Percentiles rank a stretch among this genome's conserved stretches.
phyloP scores from a whole-genome alignment of 2,329 filamentous ascomycete species.

The Chrysoporthe cubensis region DNA sequence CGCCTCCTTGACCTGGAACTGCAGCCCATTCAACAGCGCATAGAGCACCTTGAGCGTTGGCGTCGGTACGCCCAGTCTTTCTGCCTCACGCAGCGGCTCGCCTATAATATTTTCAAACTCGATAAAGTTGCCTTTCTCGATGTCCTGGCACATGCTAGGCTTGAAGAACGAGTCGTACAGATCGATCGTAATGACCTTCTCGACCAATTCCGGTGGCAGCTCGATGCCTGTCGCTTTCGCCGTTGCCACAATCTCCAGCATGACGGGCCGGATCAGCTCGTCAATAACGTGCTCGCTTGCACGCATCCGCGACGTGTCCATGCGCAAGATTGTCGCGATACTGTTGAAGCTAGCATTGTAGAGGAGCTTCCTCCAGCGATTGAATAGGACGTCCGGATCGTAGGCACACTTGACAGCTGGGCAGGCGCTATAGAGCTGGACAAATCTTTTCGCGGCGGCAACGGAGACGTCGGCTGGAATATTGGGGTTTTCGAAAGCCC shows the following conservation, averaged over 20 bases:
- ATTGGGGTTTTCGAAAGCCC: constrained; percentile 49
- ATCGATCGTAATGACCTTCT: constrained; percentile 52
- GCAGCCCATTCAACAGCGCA: constrained; percentile 50
- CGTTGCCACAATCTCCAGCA: constrained; percentile 54
- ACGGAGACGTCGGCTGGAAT: constrained; percentile 35
- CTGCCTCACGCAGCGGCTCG: constrained; percentile 58
- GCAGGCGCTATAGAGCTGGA: constrained; percentile 48
- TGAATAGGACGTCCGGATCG: constrained; percentile 44
- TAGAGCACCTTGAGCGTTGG: constrained; percentile 55
- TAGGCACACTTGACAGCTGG: constrained; percentile 47
- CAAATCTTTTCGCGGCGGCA: constrained; percentile 44
- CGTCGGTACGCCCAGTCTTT: constrained; percentile 50
- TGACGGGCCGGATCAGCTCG: constrained; percentile 53
- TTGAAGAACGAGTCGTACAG: constrained; percentile 52
- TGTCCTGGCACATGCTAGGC: constrained; percentile 59
- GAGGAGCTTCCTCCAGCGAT: constrained; percentile 53
- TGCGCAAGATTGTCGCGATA: constrained; percentile 52
- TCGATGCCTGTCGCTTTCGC: constrained; percentile 48
- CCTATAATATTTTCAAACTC: constrained; percentile 61
- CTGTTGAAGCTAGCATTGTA: constrained; percentile 54
- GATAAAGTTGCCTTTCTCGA: constrained; percentile 57
- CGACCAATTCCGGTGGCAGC: constrained; percentile 47
- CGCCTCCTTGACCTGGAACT: constrained; percentile 50
- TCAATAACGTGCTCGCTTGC: constrained; percentile 48
- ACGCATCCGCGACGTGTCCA: constrained; percentile 54